Percentiles rank a stretch among this genome's conserved stretches.
phyloP scores from a whole-genome alignment of 805 yeast genomes.

The Dipodascus albidus region DNA sequence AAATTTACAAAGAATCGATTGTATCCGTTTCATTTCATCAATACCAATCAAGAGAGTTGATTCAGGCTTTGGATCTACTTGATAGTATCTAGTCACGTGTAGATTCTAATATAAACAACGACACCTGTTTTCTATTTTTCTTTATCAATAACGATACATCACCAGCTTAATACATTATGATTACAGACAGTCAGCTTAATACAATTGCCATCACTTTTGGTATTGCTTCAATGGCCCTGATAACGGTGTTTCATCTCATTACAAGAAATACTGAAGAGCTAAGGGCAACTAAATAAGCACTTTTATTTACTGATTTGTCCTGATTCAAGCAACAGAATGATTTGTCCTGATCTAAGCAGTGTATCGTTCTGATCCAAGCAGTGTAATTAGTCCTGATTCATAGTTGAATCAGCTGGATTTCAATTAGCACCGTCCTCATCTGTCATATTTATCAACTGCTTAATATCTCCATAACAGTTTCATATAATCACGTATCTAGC shows the following conservation, averaged over 20 bases:
- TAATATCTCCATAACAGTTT: not conserved
- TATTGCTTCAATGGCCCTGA: constrained; percentile 54
- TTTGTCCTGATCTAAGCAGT: too few species aligned
- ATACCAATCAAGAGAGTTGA: not conserved
- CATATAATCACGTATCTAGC: not conserved
- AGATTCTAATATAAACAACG: not conserved
- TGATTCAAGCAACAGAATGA: too few species aligned
- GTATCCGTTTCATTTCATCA: not conserved
- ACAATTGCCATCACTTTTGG: constrained; percentile 66
- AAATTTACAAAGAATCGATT: not conserved
- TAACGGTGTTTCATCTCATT: constrained; percentile 60
- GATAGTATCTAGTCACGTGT: too few species aligned
- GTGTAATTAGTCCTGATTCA: too few species aligned
- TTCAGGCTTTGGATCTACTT: too few species aligned
- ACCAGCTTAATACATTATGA: constrained; percentile 41
- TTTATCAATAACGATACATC: not conserved
- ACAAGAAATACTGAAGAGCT: constrained; percentile 31
- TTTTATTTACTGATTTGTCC: too few species aligned
- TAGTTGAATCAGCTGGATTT: too few species aligned
- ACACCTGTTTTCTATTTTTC: not conserved
- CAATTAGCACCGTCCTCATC: too few species aligned
- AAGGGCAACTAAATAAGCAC: not conserved
- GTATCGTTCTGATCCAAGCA: too few species aligned
- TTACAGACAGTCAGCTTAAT: constrained; percentile 71
- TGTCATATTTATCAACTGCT: not conserved